Conservation (phyloP, 2,329 filamentous ascomycete species). For the Pseudogymnoascus sp. region DNA sequence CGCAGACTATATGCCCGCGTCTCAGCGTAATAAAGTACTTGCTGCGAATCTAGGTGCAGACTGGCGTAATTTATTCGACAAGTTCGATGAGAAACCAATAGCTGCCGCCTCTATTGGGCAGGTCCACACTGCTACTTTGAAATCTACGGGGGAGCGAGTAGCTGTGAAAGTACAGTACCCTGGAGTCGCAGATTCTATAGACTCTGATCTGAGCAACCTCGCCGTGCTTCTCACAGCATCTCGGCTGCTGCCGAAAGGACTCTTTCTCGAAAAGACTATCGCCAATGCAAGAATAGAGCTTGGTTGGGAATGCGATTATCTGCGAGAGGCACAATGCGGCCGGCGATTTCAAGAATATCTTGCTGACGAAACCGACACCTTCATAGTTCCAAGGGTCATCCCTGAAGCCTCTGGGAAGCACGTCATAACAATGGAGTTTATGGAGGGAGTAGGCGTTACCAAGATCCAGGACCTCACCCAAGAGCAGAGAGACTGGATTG, state of each 20-base stretch:
- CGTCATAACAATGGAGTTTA: slow-evolving; percentile 87
- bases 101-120: slow-evolving; percentile 96
- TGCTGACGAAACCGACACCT: slow-evolving; percentile 62
- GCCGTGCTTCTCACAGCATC: slow-evolving; percentile 85
- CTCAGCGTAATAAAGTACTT: slow-evolving; percentile 81
- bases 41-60: slow-evolving; percentile 66
- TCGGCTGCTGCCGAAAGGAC: slow-evolving; percentile 76
- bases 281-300: slow-evolving; percentile 88
- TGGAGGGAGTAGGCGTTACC: slow-evolving; percentile 79
- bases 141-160: slow-evolving; percentile 64
- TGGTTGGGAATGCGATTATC: slow-evolving; percentile 95
- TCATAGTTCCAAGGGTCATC: slow-evolving; percentile 71
- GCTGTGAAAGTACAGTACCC: slow-evolving; percentile 98
- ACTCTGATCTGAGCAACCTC: slow-evolving; percentile 91
- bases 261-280: slow-evolving; percentile 95
- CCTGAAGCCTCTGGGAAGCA: slow-evolving; percentile 72
- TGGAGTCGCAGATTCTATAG: slow-evolving; percentile 89
- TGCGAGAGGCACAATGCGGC: slow-evolving; percentile 76
- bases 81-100: slow-evolving; percentile 85
- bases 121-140: slow-evolving; percentile 77
- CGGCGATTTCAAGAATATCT: slow-evolving; percentile 69
- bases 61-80: slow-evolving; percentile 75
- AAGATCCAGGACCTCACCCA: slow-evolving; percentile 69
- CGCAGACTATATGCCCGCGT: slow-evolving; percentile 96
- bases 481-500: slow-evolving; percentile 87